Base-by-base conservation (phyloP, 257 asterid species). In the Forsythia viridissima region DNA sequence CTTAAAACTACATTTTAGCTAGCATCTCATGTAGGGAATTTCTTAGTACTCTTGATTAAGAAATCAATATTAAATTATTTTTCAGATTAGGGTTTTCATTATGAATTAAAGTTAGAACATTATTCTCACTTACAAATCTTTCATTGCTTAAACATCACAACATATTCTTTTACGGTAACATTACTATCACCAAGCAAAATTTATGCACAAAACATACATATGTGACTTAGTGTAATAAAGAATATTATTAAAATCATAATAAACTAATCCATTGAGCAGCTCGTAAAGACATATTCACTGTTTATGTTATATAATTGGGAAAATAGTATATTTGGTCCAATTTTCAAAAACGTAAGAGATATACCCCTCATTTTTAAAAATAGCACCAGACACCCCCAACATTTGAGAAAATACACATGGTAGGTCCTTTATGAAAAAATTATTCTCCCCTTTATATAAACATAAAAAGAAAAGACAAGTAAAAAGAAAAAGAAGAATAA, bases 181-280 rank as follows among this genome's bases (percentile, higher is more conserved):
- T 13, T 48, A 15, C 15, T 12, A 15, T 48, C 57, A 48, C 7
- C 57, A 48, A 48, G 6, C 57, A 48, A 48, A 48, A 48, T 15
- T 4, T 13, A 48, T 1, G 57, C 52, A 48, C 57, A 48, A 48
- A 48, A 48, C 57, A 48, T 15, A 44, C 57, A 15, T 46, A 46
- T 15, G 57, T 4, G 57, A 48, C 57, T 48, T 2, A 15, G 57
- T 48, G 4, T 13, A 48, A 48, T 48, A 48, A 48, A 2, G n/a
- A 48, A 48, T 4, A 40, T 0, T 18, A 18, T 5, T 41, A 75
- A 65, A 42, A 76, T 16, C 13, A 67, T 52, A 46, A 12, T 21
- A 74, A 81, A 76, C 63, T 1, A n/a, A 39, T 77, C 81, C 84
- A 30, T 30, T 30, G 34, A 30, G 34, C 34, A 30, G 0, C 0